These are phyloP conservation scores for Achaetomiella virescens DNA, from an alignment of 495 filamentous ascomycete species.

Conservation along the genomic window DNA sequence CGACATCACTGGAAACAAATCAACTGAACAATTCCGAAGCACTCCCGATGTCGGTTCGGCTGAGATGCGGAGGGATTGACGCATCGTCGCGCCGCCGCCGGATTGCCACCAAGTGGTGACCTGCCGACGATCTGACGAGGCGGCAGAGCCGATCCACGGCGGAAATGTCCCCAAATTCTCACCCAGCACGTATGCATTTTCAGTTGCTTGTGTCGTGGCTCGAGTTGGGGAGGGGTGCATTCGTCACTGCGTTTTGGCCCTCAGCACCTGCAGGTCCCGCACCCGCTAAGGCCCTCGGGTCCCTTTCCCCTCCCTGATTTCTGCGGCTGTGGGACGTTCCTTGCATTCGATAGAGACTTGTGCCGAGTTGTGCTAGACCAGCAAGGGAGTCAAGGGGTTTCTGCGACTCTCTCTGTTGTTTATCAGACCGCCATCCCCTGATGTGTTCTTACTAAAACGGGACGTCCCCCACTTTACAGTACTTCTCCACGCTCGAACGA, in stretches of 20 bases:
- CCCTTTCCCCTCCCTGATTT: conserved; percentile 19
- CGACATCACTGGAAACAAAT: not conserved
- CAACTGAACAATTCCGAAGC: not conserved
- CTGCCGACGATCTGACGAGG: too few relatives aligned
- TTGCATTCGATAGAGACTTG: conserved; percentile 16
- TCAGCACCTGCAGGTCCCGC: conserved; percentile 27
- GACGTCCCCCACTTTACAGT: conserved; percentile 37
- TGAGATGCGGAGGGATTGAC: too few relatives aligned
- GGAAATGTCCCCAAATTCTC: conserved; percentile 4
- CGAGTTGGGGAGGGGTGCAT: conserved; percentile 2
- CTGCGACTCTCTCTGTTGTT: not conserved
- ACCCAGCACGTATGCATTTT: conserved; percentile 6
- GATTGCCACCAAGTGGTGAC: too few relatives aligned
- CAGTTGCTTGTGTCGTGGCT: not conserved
- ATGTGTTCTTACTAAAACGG: conserved; percentile 15
- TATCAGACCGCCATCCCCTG: not conserved
- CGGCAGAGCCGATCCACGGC: too few relatives aligned
- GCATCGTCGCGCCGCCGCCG: too few relatives aligned
- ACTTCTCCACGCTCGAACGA: conserved; percentile 61
- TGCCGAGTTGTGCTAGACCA: too few relatives aligned
- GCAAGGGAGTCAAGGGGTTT: too few relatives aligned
- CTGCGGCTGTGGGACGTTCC: conserved; percentile 13
- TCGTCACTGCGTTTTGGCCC: conserved; percentile 23
- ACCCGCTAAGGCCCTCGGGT: conserved; percentile 10
- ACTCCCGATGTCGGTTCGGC: not conserved